Evolutionary conservation across 1,284 basidiomycete genomes (phyloP), one percentile per base, ranked within the genome.

Genomic region (Porodaedalea pini): DNA sequence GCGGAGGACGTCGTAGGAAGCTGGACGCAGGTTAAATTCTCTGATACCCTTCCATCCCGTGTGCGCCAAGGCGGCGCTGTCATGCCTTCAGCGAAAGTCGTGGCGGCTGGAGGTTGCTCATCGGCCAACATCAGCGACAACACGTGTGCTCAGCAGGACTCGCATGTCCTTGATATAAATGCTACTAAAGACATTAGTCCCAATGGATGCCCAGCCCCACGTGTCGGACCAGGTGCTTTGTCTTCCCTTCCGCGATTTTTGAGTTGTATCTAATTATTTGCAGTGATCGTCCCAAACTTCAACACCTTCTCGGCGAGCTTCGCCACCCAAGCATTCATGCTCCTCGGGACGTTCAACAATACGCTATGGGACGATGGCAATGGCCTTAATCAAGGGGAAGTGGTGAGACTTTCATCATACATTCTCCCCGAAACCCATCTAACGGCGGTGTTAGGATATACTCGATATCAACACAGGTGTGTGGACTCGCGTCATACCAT

Each of bases 401-500:
- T 91, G 55, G 88, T 86, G 64, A 66, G 31, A 31, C 29, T 37
- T 15, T 37, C n/a, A 21, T 4, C 21, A 23, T 37, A 32, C 11
- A 15, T 43, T 51, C 39, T 27, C 15, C 48, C 53, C 13, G 31
- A 56, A 21, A 27, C 44, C 53, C 45, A 58, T 44, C 41, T 56
- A 36, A 54, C 59, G 36, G 13, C 53, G 56, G 36, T 58, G 17
- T 2, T 39, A 87, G 84, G 82, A 78, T 59, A 73, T 91, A 15
- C 70, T 90, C 29, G 80, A 89, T 60, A 74, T 77, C 36, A 73
- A 78, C 51, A 79, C 79, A 27, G 86, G 81, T 11, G 72, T 77
- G n/a, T 92, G 88, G 88, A 81, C 80, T 51, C 79, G 89, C 61
- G 69, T 89, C 19, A 66, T 90, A 37, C 90, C 90, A 37, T 77